These are phyloP conservation scores for Volvox carteri DNA, from an alignment of 163 green algal genomes.

Conservation along the genomic window DNA sequence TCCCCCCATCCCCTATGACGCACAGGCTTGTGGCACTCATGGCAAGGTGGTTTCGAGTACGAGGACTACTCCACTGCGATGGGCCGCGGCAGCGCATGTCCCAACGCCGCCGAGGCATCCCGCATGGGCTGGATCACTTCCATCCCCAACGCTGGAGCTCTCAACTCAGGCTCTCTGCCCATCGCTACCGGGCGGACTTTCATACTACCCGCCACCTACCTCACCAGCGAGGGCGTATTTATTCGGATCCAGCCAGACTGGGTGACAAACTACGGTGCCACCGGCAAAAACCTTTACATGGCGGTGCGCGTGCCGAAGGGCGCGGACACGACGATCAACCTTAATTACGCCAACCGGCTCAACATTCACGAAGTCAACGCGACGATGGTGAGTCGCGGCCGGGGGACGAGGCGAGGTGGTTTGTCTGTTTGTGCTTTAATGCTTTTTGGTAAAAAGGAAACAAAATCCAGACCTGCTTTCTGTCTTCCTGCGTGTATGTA, in stretches of 20 bases:
- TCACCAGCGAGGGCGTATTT: not conserved
- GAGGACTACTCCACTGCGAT: slow-evolving; percentile 28
- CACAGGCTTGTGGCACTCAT: slow-evolving; percentile 42
- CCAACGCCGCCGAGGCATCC: slow-evolving; percentile 8
- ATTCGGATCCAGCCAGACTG: not conserved
- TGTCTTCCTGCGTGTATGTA: not conserved
- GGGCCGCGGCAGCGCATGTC: slow-evolving; percentile 30
- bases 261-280: not conserved
- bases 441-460: no score
- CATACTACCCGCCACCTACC: not conserved
- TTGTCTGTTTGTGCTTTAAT: no score
- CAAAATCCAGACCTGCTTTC: no score
- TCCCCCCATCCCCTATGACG: not conserved
- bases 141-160: not conserved
- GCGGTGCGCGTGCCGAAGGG: not conserved
- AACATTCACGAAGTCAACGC: slow-evolving; percentile 30
- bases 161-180: not conserved
- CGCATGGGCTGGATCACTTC: slow-evolving; percentile 29
- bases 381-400: slow-evolving; percentile 5
- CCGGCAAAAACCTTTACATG: slow-evolving; percentile 29
- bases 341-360: not conserved
- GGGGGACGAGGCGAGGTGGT: no score
- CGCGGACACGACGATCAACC: not conserved
- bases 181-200: not conserved
- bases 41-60: slow-evolving; percentile 1